These are phyloP conservation scores for Sclerotinia nivalis DNA, from an alignment of 2,329 filamentous ascomycete genomes.

Conservation along the genomic window DNA sequence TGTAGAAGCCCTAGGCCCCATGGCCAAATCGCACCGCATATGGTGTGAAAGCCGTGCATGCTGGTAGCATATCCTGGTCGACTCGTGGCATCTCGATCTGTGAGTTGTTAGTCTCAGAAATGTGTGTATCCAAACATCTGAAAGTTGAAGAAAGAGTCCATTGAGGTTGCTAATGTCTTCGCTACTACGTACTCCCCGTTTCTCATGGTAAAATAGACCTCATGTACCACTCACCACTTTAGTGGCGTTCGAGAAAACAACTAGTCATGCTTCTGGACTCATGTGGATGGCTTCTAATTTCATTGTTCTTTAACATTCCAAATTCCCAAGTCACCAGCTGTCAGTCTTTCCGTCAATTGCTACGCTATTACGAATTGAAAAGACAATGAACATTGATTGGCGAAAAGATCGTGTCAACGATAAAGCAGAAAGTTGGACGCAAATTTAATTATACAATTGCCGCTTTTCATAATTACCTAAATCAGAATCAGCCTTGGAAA, in stretches of 20 bases:
- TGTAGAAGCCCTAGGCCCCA: neutral
- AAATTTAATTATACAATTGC: neutral
- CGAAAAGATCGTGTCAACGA: neutral
- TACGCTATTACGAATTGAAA: neutral
- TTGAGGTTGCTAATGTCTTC: neutral
- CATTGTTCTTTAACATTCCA: neutral
- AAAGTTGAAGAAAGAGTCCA: neutral
- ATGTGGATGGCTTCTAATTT: neutral
- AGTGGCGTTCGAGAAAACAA: neutral
- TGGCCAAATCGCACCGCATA: neutral
- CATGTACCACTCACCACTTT: neutral
- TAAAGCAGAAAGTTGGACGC: neutral
- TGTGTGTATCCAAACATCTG: neutral
- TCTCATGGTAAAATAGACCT: neutral
- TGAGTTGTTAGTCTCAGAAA: neutral
- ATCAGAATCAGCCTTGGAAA: neutral
- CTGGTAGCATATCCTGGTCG: neutral
- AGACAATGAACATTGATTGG: neutral
- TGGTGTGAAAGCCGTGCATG: slow-evolving; percentile 5
- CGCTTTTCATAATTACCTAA: neutral
- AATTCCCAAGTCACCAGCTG: neutral
- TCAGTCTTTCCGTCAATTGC: neutral
- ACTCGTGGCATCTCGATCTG: neutral
- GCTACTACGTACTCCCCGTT: too few species aligned
- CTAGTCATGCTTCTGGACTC: neutral